Percentiles rank a stretch among this genome's conserved stretches.
Conservation (phyloP, 306 rosid species). For the Quercus parvula region DNA sequence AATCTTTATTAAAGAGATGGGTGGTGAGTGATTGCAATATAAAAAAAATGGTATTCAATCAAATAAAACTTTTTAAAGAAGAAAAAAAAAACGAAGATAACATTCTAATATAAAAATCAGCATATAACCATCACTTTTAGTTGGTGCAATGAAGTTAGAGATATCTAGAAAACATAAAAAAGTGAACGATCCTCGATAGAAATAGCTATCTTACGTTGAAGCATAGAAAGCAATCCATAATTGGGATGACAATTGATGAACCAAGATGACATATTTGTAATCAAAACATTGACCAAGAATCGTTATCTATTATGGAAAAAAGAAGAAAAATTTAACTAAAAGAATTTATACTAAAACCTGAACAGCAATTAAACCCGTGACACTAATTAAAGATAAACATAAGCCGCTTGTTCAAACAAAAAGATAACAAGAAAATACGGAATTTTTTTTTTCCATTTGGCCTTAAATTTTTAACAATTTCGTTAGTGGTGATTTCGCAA, state of each 20-base stretch:
- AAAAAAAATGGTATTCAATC: too few relatives aligned
- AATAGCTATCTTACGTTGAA: slow-evolving; percentile 42
- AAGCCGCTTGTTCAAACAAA: too few relatives aligned
- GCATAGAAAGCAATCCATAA: slow-evolving; percentile 35
- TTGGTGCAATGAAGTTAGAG: slow-evolving; percentile 3
- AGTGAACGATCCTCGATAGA: slow-evolving; percentile 41
- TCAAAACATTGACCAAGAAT: slow-evolving; percentile 14
- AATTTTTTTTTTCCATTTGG: too few relatives aligned
- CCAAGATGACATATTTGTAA: slow-evolving; percentile 9
- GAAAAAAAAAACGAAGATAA: too few relatives aligned
- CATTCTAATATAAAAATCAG: not conserved
- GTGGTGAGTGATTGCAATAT: too few relatives aligned
- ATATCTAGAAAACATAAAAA: slow-evolving; percentile 36
- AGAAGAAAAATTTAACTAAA: not conserved
- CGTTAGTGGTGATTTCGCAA: too few relatives aligned
- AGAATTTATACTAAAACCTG: not conserved
- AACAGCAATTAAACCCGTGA: too few relatives aligned
- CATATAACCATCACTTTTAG: slow-evolving; percentile 34
- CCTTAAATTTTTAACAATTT: too few relatives aligned
- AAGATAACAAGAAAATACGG: too few relatives aligned
- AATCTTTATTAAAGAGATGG: too few relatives aligned
- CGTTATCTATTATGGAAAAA: not conserved
- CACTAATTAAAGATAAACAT: too few relatives aligned
- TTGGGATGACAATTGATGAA: slow-evolving; percentile 29
- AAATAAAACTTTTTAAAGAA: too few relatives aligned